A percentile compares a stretch with the other conserved stretches of the same genome.
These are phyloP conservation scores for Barnettozyma hawaiiensis DNA, from an alignment of 1,139 yeast genomes.

Conservation along the genomic window DNA sequence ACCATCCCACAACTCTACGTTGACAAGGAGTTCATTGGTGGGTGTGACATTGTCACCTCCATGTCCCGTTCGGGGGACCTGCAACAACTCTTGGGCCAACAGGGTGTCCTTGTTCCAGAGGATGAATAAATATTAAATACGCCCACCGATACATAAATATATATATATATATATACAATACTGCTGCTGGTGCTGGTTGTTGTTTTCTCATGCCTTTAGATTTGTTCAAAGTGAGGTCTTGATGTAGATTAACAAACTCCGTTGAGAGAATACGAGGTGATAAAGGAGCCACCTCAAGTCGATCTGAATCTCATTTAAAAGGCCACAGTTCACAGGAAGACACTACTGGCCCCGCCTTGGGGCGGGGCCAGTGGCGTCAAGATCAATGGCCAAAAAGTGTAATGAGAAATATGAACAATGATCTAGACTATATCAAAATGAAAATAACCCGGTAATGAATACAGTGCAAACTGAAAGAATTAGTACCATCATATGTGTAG, in stretches of 20 bases:
- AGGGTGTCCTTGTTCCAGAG: constrained; percentile 75
- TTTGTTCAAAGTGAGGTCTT: constrained; percentile 18
- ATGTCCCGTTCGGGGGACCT: constrained; percentile 95
- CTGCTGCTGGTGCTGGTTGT: too few species aligned
- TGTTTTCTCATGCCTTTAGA: constrained; percentile 29
- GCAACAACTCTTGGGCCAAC: constrained; percentile 73
- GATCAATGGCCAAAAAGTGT: constrained; percentile 11
- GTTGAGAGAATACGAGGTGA: constrained; percentile 20
- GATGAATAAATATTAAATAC: constrained; percentile 26
- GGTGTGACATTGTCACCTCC: constrained; percentile 89
- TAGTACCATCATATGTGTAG: too few species aligned
- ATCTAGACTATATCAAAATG: background rate
- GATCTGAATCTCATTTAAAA: constrained; percentile 6
- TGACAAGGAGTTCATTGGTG: constrained; percentile 85
- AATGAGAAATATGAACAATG: constrained; percentile 1
- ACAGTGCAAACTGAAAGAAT: background rate
- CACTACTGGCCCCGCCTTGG: too few species aligned
- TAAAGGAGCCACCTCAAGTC: background rate
- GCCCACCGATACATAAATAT: constrained; percentile 28
- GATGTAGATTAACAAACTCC: constrained; percentile 23
- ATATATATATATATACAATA: constrained; percentile 2
- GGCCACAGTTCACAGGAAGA: background rate
- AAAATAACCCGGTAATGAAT: background rate
- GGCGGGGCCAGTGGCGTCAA: background rate
- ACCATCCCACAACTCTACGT: constrained; percentile 65